Base-by-base conservation (phyloP, 2,329 filamentous ascomycete genomes). In the Salinomyces thailandicus region DNA sequence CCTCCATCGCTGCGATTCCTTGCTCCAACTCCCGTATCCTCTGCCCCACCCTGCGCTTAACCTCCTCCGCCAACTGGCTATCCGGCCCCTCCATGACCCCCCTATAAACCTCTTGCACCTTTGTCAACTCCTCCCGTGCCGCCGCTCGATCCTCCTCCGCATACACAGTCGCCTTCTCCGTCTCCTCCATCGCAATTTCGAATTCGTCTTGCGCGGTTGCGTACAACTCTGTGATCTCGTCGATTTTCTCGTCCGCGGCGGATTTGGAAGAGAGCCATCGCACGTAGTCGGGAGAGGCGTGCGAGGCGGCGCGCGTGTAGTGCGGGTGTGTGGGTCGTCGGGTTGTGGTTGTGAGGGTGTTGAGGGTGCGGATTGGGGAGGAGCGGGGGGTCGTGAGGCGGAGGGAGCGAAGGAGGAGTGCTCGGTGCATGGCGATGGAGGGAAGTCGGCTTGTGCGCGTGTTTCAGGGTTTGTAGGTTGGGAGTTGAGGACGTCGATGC, bases 101-200 rank as follows among this genome's bases (percentile, higher is more conserved):
- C 22, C 58, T 55, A 40, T 68, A 74, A 8, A 61, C 66, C 33
- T 62, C 60, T 41, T 71, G 57, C 36, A 75, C 57, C 43, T 59
- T 62, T 27, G 62, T 62, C 37, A 75, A 47, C 45, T 72, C 71
- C 49, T 72, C 69, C 8, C 66, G 50, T 19, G 71, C 70, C 16
- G 70, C 70, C 13, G 62, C 65, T 4, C 72, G 58, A 42, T 75
- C 71, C 17, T 69, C 69, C 13, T 65, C 60, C 2, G 72, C 72
- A 52, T 75, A 75, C 19, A 72, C 65, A 8, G 68, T 69, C 39
- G 67, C 66, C 55, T 70, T 72, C 44, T 67, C 61, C 13, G 66
- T 69, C 48, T 70, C 67, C 42, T 72, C 68, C 37, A 61, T 58
- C 18, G 67, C 68, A 19, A 69, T 69, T 38, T 72, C 67, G 47